Percentiles rank a stretch among this genome's conserved stretches.
Conservation (phyloP, 139 green algal species). For the Closterium sp. region DNA sequence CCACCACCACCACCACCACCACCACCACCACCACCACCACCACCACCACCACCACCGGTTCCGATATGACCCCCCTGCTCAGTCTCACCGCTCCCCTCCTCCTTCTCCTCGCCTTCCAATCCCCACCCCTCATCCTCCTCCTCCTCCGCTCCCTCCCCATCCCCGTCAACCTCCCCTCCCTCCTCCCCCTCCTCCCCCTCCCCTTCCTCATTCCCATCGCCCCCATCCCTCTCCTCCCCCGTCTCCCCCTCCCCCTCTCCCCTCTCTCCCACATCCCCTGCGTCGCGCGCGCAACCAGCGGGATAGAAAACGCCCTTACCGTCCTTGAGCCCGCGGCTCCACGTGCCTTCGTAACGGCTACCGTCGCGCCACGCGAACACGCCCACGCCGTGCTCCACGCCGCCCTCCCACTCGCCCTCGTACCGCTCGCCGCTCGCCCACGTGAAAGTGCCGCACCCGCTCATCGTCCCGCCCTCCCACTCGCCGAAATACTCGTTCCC, state of each 20-base stretch:
- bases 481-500: constrained; percentile 74
- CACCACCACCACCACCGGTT: no score
- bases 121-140: no score
- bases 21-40: no score
- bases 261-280: not conserved
- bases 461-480: constrained; percentile 77
- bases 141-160: no score
- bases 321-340: constrained; percentile 72
- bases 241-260: not conserved
- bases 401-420: constrained; percentile 79
- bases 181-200: not conserved
- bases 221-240: constrained; percentile 1
- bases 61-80: no score
- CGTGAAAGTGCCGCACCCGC: constrained; percentile 85
- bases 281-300: not conserved
- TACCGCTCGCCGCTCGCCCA: constrained; percentile 83
- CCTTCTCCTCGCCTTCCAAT: no score
- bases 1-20: no score
- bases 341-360: constrained; percentile 82
- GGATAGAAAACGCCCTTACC: constrained; percentile 63
- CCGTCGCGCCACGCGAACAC: constrained; percentile 83
- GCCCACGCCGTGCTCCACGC: constrained; percentile 70
- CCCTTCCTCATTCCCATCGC: not conserved
- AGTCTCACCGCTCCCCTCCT: no score
- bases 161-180: no score